Base-by-base conservation (phyloP, 2,329 filamentous ascomycete species). In the Alternaria incomplexa region DNA sequence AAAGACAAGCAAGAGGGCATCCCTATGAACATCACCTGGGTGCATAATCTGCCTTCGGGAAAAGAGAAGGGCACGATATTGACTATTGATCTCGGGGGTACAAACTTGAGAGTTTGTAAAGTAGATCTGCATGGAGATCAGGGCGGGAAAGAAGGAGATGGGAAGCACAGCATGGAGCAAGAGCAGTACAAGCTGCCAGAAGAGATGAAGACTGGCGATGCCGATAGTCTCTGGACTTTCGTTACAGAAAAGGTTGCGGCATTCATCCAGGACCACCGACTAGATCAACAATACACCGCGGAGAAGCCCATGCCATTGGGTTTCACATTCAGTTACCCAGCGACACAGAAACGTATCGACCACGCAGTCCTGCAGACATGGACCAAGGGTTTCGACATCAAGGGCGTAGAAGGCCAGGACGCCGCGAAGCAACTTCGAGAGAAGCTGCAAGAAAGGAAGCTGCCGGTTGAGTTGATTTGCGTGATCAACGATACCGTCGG, bases 1-100 rank as follows among this genome's bases (percentile, higher is more conserved):
- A 61, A 69, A 50, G 56, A 75, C 43, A 36, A 60, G n/a, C 62
- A 69, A 17, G 73, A 65, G 36, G 36, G 36, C 45, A 74, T 72
- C 28, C 94, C 95, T 63, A 97, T 98, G 95, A 97, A 97, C 83
- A 92, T 95, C 62, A 97, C 94, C 59, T 97, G 95, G 95, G 93
- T 96, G 67, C 93, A 97, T 89, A 88, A 88, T 50, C 93, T 93
- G 80, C 95, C 95, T 22, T 91, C 91, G 77, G 95, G 95, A 68
- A 81, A 94, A 69, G 95, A 97, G 81, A 92, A 89, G 9, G 95
- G 95, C 64, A 96, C 91, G 13, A 97, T 90, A 80, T 85, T 98
- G 43, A 93, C 95, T 58, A 86, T 98, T 45, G 95, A 98, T 78
- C 96, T 98, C 91, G 95, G 95, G 61, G 95, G 95, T 73, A 98